These are phyloP conservation scores for Sorghum bicolor DNA, from an alignment of 176 grass and related monocot genomes.

Conservation along the genomic window DNA sequence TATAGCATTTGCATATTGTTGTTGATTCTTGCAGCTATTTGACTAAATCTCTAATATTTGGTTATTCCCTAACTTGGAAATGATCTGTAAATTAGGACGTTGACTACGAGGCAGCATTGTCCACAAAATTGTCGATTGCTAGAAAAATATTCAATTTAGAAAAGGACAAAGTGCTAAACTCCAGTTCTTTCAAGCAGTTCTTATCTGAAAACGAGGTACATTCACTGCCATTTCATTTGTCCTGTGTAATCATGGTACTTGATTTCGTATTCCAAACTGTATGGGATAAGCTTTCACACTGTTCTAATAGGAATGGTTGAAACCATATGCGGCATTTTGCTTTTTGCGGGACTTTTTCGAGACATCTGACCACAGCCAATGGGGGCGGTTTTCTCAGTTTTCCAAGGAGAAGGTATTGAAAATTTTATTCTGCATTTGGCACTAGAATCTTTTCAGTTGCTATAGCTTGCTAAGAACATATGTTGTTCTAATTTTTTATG, in stretches of 20 bases:
- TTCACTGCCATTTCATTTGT: constrained; percentile 19
- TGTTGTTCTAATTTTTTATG: constrained; percentile 24
- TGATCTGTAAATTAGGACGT: constrained; percentile 58
- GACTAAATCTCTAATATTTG: neutral
- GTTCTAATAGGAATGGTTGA: constrained; percentile 90
- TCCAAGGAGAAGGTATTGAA: constrained; percentile 82
- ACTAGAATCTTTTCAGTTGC: neutral
- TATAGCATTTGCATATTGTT: constrained; percentile 9
- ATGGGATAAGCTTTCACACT: neutral
- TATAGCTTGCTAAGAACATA: constrained; percentile 11
- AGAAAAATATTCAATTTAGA: constrained; percentile 90
- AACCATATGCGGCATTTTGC: constrained; percentile 99
- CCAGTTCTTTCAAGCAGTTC: constrained; percentile 81
- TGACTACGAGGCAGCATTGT: constrained; percentile 79
- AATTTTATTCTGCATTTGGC: constrained; percentile 19
- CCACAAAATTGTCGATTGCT: constrained; percentile 84
- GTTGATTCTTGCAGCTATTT: neutral
- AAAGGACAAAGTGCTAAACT: constrained; percentile 75
- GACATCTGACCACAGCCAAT: constrained; percentile 95
- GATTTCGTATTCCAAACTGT: constrained; percentile 17
- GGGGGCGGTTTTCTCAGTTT: constrained; percentile 88
- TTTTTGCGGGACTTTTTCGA: constrained; percentile 96
- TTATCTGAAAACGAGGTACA: constrained; percentile 93
- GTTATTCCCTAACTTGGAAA: constrained; percentile 12
- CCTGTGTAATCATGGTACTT: constrained; percentile 19